Evolutionary conservation across 768 basidiomycete genomes (phyloP).

Genomic region (Mycena rosella): DNA sequence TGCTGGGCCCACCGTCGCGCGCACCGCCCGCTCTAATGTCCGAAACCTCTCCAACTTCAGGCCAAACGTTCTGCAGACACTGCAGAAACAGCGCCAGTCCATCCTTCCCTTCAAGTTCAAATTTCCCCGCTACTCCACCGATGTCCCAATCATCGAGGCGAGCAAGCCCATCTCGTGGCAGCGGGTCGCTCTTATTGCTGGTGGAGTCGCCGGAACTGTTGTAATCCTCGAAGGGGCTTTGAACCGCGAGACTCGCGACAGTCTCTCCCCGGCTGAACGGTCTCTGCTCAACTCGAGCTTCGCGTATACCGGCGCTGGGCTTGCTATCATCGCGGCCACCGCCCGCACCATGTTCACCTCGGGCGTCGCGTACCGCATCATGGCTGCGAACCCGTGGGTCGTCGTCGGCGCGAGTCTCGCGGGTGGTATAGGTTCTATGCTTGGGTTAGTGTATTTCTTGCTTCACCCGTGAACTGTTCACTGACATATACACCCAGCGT

Average conservation of each 20-base stretch:
- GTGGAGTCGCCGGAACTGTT: conserved; percentile 77
- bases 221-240: conserved; percentile 73
- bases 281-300: conserved; percentile 83
- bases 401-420: conserved; percentile 86
- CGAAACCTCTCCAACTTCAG: conserved; percentile 34
- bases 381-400: conserved; percentile 90
- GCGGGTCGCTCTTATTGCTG: conserved; percentile 49
- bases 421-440: conserved; percentile 88
- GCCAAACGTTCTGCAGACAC: conserved; percentile 32
- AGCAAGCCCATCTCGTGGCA: conserved; percentile 49
- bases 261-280: conserved; percentile 71
- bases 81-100: conserved; percentile 31
- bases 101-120: conserved; percentile 25
- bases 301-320: conserved; percentile 86
- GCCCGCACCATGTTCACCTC: conserved; percentile 83
- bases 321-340: conserved; percentile 80
- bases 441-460: no score
- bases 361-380: conserved; percentile 77
- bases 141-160: conserved; percentile 45
- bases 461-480: no score
- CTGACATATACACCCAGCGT: no score
- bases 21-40: conserved; percentile 24
- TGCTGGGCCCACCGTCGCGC: no score
- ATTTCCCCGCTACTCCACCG: conserved; percentile 57
- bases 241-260: conserved; percentile 84